Conservation (phyloP, 495 filamentous ascomycete species). For the Podospora comata region DNA sequence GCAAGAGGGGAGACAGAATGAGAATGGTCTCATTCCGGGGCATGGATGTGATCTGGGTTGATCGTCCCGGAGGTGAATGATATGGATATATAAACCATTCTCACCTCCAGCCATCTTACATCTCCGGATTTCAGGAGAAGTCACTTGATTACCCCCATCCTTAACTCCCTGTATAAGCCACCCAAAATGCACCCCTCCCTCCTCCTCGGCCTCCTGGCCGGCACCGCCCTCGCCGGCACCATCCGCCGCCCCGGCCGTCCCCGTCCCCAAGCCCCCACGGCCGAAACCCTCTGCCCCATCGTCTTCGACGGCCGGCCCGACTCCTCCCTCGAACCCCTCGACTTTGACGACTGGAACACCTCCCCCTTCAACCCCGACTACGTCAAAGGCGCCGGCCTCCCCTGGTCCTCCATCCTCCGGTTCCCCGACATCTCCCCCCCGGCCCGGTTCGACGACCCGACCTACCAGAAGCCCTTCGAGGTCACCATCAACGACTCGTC, state of each 20-base stretch:
- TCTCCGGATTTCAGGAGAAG: not conserved
- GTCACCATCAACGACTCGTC: constrained; percentile 50
- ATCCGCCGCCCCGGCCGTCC: not conserved
- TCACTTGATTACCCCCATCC: not conserved
- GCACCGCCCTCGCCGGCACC: constrained; percentile 5
- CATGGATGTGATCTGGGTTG: not conserved
- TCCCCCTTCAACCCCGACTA: constrained; percentile 48
- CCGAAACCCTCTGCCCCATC: constrained; percentile 41
- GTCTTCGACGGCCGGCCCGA: constrained; percentile 46
- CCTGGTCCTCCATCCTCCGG: constrained; percentile 46
- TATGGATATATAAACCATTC: not conserved
- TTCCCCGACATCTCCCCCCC: constrained; percentile 36
- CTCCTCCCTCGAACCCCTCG: constrained; percentile 27
- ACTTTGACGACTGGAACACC: constrained; percentile 44
- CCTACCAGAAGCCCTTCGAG: constrained; percentile 40
- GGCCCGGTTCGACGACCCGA: constrained; percentile 42
- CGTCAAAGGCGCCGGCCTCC: constrained; percentile 43
- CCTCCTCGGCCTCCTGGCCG: constrained; percentile 10
- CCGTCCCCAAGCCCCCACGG: constrained; percentile 15
- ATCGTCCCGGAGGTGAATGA: not conserved
- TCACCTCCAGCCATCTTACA: not conserved
- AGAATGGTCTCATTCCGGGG: not conserved
- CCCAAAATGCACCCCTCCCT: constrained; percentile 23
- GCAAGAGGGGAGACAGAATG: not conserved
- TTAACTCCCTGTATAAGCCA: not conserved